Base-by-base conservation (phyloP, 768 basidiomycete species). In the Hericium coralloides region DNA sequence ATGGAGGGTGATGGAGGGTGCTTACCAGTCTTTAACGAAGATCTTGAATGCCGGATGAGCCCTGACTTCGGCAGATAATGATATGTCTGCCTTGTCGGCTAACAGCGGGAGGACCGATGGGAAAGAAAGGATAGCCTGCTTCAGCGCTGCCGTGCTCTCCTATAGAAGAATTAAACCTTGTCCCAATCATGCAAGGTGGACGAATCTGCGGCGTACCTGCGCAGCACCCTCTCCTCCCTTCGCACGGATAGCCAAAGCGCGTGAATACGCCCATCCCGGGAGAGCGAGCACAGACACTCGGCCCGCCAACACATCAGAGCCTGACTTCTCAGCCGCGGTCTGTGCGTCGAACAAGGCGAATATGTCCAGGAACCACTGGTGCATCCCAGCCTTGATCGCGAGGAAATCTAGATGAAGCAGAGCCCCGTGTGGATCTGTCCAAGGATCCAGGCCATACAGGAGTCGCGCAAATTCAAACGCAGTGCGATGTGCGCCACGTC, bases 381-480 rank as follows among this genome's bases (percentile, higher is more conserved):
- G 67, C 81, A 94, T 86, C 25, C 84, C 83, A 0, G 87, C 78
- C 68, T 94, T 95, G 58, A 92, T 72, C 0, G 91, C 84, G 20
- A 98, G 75, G 65, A 85, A 89, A 63, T 99, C 94, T 1, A 98
- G 76, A 65, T 92, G 87, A 12, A 94, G 73, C 1, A 87, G 72
- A 1, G 86, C 80, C 2, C 92, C 94, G 64, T 97, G 94, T 0
- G 95, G 95, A 64, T 95, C 94, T n/a, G 75, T 76, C 73, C 80
- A 80, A 0, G 95, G 92, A 66, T 97, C 93, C 0, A 98, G 77
- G 9, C 85, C 82, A 58, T 89, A 85, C 53, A 98, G 73, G 2
- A 98, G 77, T n/a, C 88, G 81, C 0, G 91, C 84, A 64, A 93
- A 94, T 66, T 97, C 93, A 69, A 97, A 95, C 0, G 92, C 83